Conservation (phyloP, 2,329 filamentous ascomycete genomes). For the Phialocephala subalpina region DNA sequence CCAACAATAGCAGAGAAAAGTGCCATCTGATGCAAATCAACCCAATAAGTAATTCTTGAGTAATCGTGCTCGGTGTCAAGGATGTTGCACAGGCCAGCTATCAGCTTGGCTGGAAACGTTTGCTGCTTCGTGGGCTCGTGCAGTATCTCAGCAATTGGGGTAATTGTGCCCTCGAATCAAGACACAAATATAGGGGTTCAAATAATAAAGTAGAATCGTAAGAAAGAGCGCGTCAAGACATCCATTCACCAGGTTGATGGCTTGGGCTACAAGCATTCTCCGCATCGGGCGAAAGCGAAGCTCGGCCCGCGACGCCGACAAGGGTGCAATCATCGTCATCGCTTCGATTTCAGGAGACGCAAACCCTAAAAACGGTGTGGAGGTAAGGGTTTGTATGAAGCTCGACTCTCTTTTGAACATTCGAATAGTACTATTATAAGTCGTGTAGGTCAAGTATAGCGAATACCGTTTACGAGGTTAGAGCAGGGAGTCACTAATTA, state of each 20-base stretch:
- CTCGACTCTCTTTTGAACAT: too few species aligned
- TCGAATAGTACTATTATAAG: too few species aligned
- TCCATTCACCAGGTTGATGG: not conserved
- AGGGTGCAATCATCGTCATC: conserved; percentile 3
- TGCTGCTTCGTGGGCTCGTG: not conserved
- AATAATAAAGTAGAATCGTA: not conserved
- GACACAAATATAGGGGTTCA: not conserved
- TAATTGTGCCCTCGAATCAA: not conserved
- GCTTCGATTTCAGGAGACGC: not conserved
- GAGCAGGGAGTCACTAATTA: too few species aligned
- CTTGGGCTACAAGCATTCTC: conserved; percentile 1
- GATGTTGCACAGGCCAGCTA: not conserved
- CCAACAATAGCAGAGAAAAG: not conserved
- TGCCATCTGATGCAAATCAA: conserved; percentile 28
- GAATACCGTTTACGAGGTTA: too few species aligned
- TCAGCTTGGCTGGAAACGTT: not conserved
- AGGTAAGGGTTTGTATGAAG: too few species aligned
- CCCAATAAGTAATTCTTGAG: not conserved
- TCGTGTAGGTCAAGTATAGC: too few species aligned
- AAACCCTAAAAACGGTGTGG: too few species aligned
- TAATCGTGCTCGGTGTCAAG: not conserved
- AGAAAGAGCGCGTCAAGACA: not conserved
- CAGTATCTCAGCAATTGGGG: not conserved
- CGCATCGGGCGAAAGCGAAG: not conserved
- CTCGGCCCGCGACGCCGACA: not conserved